Base-by-base conservation (phyloP, 2,329 filamentous ascomycete genomes). In the Malbranchea zuffiana region DNA sequence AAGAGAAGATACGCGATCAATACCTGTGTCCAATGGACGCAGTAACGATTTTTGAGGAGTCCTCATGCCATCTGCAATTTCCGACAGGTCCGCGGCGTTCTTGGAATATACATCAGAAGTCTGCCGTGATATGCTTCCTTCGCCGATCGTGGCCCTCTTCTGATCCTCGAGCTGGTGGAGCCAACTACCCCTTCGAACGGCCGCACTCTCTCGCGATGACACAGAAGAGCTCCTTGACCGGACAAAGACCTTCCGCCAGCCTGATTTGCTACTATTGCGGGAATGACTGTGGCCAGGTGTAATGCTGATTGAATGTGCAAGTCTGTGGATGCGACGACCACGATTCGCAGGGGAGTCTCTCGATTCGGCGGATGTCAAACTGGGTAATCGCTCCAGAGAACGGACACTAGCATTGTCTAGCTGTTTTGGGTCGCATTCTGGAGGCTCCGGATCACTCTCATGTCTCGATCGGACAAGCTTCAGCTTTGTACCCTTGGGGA, bases 271-370 rank as follows among this genome's bases (percentile, higher is more conserved):
- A 41, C 48, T 55, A 37, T 71, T 64, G 8, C 60, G 51, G 2
- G 70, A 72, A 38, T 60, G 62, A 40, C 57, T 67, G 37, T 69
- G 71, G 29, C 69, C 71, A 39, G 75, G 71, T 27, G 71, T 66
- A 11, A 71, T 60, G n/a, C 67, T 65, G 31, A 68, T 67, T 36
- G 77, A 59, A 25, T 68, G 69, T n/a, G 71, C 69, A 7, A 80
- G 57, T 45, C 73, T 78, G 47, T 76, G 71, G 24, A 69, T 71
- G 10, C 74, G 72, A 29, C 74, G 71, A 11, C 74, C 74, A 39
- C 72, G 68, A 19, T 48, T 44, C 11, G 71, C 24, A 23, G 10
- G 25, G 12, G 39, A 35, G 12, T 67, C 49, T 20, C 44, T 45
- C 5, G 48, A 47, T 27, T 49, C 33, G 16, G 49, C 46, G 32